These are phyloP conservation scores for Gonapodya sp. DNA, from an alignment of 192 early-diverging fungal species.

Conservation along the genomic window DNA sequence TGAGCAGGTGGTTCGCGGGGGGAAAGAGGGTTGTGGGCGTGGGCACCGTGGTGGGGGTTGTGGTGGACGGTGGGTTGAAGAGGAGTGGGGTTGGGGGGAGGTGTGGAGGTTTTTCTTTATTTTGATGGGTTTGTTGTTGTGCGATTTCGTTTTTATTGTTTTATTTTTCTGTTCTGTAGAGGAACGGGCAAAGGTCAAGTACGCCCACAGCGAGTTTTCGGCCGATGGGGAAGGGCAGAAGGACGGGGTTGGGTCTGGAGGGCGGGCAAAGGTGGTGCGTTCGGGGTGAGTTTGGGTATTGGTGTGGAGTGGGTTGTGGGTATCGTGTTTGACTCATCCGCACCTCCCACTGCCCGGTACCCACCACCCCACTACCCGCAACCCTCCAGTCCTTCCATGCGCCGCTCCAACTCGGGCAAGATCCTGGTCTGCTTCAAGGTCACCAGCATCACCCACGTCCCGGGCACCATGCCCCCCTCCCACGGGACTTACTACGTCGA, in stretches of 20 bases:
- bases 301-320: no score
- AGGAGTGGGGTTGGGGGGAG: no score
- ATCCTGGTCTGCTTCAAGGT: background rate
- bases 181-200: no score
- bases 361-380: background rate
- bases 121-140: no score
- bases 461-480: background rate
- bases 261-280: slow-evolving; percentile 16
- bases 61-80: slow-evolving; percentile 42
- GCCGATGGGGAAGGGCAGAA: no score
- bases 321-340: no score
- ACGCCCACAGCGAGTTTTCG: no score
- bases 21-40: slow-evolving; percentile 52
- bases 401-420: background rate
- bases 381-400: background rate
- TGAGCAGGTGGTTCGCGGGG: slow-evolving; percentile 58
- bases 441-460: background rate
- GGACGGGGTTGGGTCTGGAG: slow-evolving; percentile 29
- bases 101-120: slow-evolving; percentile 12
- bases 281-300: background rate
- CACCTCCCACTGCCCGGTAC: slow-evolving; percentile 8
- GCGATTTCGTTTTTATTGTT: no score
- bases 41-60: slow-evolving; percentile 55
- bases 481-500: background rate
- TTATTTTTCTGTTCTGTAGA: no score